Conservation (phyloP, 331 rosid genomes). For the Acacia pycnantha region DNA sequence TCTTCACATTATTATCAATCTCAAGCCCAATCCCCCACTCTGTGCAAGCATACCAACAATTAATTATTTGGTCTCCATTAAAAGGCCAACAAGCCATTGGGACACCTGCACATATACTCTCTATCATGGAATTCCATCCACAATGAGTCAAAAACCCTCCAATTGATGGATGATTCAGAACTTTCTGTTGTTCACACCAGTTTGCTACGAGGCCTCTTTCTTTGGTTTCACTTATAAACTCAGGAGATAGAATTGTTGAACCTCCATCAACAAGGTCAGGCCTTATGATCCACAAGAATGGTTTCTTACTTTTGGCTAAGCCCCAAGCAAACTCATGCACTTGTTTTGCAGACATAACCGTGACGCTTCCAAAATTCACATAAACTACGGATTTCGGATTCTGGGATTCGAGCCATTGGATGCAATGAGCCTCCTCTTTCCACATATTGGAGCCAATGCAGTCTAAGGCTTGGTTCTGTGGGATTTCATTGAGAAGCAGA, state of each 20-base stretch:
- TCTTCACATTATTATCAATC: background rate
- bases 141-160: too few relatives aligned
- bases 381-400: background rate
- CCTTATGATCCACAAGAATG: background rate
- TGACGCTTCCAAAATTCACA: background rate
- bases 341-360: background rate
- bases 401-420: background rate
- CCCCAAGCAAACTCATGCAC: background rate
- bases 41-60: background rate
- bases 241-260: background rate
- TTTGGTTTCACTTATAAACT: too few relatives aligned
- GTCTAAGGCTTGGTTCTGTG: background rate
- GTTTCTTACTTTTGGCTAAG: background rate
- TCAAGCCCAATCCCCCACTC: constrained; percentile 23
- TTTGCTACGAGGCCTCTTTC: too few relatives aligned
- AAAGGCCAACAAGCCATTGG: too few relatives aligned
- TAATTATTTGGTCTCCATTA: background rate
- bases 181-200: too few relatives aligned
- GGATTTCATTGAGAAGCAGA: background rate
- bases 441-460: background rate
- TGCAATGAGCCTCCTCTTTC: background rate
- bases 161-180: too few relatives aligned
- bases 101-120: too few relatives aligned
- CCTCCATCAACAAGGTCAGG: background rate
- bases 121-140: too few relatives aligned